Evolutionary conservation across 129 eudicot species (phyloP), one percentile per base, ranked within the genome.

Genomic region (Calendula officinalis): DNA sequence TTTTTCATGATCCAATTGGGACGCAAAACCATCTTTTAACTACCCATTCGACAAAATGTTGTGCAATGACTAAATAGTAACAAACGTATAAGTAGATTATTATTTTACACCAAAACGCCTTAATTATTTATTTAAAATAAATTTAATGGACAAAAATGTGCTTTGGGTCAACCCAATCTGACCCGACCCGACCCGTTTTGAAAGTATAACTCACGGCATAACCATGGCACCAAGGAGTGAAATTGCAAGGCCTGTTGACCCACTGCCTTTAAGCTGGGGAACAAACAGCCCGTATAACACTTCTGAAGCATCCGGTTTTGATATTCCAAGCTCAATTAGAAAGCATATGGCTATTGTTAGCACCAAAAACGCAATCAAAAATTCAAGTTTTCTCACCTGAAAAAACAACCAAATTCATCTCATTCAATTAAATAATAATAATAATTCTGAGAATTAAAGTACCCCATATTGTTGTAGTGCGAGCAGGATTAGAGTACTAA

Each of bases 191-290:
- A 5, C 44, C 30, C 34, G 54, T 33, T 13, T 67, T 30, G 46
- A 65, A 37, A 50, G 11, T 32, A 22, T 49, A 63, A 81, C 98
- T 81, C 77, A 92, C 98, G 99, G 99, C 99, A 92, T 92, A 62
- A 92, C 99, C 99, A 94, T 94, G 33, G 99, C 99, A 67, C 99
- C 99, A 59, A 94, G 95, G 27, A 94, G 90, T 53, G 99, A 94
- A 78, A 94, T 94, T 22, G 99, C 97, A 43, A 83, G 90, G 62
- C 84, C 84, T 6, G 88, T 84, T 8, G 97, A 91, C 44, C 99
- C 99, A 46, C 72, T 71, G 52, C 95, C 97, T 62, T 80, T 84
- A 71, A 94, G 94, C 62, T 86, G 97, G 60, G 99, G 99, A 66
- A 94, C 90, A 80, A 94, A 94, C 60, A 94, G 82, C 56, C 99